phyloP scores from a whole-genome alignment of 306 rosid genomes.

The Lathyrus tuberosus region DNA sequence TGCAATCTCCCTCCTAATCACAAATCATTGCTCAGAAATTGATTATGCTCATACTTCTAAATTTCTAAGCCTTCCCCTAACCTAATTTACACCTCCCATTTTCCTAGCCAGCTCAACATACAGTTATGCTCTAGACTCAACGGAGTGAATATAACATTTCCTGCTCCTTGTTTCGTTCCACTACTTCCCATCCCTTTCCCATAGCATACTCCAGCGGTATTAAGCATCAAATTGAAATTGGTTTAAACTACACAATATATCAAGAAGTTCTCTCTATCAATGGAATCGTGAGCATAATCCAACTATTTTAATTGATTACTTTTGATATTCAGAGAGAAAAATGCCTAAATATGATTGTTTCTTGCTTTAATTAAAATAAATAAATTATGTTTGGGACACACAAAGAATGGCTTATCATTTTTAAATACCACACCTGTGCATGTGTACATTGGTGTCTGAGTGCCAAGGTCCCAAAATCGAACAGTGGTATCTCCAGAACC shows the following conservation, averaged over 20 bases:
- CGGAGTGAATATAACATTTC: not conserved
- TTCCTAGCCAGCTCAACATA: not conserved
- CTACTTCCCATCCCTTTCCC: not conserved
- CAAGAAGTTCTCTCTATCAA: conserved; percentile 4
- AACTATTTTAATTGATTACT: conserved; percentile 1
- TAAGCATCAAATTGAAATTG: not conserved
- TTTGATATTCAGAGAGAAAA: not conserved
- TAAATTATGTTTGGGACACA: conserved; percentile 14
- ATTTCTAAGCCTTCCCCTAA: conserved; percentile 7
- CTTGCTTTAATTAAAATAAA: conserved; percentile 6
- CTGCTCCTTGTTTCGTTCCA: conserved; percentile 11
- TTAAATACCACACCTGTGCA: conserved; percentile 71
- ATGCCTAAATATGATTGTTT: conserved; percentile 11
- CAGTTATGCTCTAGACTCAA: not conserved
- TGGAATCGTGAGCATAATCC: not conserved
- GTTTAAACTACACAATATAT: conserved; percentile 20
- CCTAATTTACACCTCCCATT: conserved; percentile 1
- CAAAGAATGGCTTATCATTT: conserved; percentile 35
- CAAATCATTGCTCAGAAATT: conserved; percentile 4
- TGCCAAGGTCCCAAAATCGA: conserved; percentile 85
- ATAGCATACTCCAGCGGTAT: not conserved
- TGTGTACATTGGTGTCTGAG: conserved; percentile 85
- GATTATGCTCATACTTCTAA: not conserved
- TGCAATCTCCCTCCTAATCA: conserved; percentile 10
- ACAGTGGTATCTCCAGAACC: conserved; percentile 97